Percentiles rank a stretch among this genome's conserved stretches.
phyloP scores from a whole-genome alignment of 1,139 yeast species.

The Yamadazyma jaroonii region DNA sequence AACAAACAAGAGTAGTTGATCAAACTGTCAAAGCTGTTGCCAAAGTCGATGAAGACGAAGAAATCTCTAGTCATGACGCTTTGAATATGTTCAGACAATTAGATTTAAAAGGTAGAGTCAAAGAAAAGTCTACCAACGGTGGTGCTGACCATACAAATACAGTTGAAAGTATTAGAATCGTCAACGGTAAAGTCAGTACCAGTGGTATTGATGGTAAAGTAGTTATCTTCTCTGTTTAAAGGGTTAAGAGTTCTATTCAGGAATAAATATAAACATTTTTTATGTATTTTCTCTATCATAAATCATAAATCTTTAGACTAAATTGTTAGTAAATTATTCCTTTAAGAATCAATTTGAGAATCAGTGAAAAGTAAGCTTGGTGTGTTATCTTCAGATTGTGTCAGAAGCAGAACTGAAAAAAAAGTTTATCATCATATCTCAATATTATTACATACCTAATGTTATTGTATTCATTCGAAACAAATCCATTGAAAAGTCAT shows the following conservation, averaged over 20 bases:
- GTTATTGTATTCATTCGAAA: too few species aligned
- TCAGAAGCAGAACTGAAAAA: constrained; percentile 89
- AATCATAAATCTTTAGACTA: neutral
- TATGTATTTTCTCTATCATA: neutral
- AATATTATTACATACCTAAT: constrained; percentile 1
- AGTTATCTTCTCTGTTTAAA: constrained; percentile 51
- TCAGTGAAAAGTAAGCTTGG: constrained; percentile 3
- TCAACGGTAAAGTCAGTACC: constrained; percentile 35
- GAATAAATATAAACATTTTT: neutral
- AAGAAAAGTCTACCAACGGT: constrained; percentile 32
- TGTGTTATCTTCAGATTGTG: constrained; percentile 3
- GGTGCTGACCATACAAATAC: constrained; percentile 90
- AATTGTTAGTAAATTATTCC: constrained; percentile 3
- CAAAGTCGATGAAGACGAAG: constrained; percentile 50
- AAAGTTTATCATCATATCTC: constrained; percentile 54
- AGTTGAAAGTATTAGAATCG: constrained; percentile 73
- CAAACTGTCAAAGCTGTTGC: constrained; percentile 43
- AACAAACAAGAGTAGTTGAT: constrained; percentile 62
- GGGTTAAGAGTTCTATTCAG: neutral
- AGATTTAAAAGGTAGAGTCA: constrained; percentile 86
- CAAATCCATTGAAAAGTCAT: neutral
- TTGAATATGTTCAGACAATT: constrained; percentile 93
- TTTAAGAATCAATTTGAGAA: neutral
- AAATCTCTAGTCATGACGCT: constrained; percentile 74
- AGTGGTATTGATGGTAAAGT: constrained; percentile 85